Conservation (phyloP, 1,139 yeast genomes). For the Barnettozyma hawaiiensis region DNA sequence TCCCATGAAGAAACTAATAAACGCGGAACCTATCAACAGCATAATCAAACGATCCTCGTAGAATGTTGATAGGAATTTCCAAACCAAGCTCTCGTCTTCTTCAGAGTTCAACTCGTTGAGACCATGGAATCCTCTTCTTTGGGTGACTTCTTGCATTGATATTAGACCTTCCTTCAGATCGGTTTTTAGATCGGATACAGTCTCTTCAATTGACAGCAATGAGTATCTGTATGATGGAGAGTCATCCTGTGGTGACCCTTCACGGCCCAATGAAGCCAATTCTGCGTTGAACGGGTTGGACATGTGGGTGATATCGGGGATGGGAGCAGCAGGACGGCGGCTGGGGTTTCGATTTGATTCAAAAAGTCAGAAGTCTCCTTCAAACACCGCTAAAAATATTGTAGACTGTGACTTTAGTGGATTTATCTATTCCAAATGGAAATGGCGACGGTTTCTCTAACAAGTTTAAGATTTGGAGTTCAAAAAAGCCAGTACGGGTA, state of each 20-base stretch:
- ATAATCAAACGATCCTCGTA: constrained; percentile 86
- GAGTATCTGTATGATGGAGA: constrained; percentile 41
- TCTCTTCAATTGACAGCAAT: constrained; percentile 53
- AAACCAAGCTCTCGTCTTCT: constrained; percentile 66
- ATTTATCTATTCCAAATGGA: neutral
- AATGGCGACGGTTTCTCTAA: neutral
- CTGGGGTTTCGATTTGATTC: no score
- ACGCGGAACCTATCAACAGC: constrained; percentile 82
- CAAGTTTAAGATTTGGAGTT: neutral
- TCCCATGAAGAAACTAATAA: constrained; percentile 80
- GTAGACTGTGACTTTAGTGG: neutral
- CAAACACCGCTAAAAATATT: neutral
- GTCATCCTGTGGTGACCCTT: constrained; percentile 26
- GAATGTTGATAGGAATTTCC: constrained; percentile 72
- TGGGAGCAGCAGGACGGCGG: no score
- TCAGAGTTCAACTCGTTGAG: constrained; percentile 64
- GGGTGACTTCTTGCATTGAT: constrained; percentile 61
- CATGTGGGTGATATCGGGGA: neutral
- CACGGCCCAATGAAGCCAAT: constrained; percentile 15
- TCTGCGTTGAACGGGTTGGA: constrained; percentile 26
- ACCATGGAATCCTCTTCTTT: constrained; percentile 73
- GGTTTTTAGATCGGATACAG: constrained; percentile 57
- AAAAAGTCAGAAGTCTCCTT: neutral
- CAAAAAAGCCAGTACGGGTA: neutral
- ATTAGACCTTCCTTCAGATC: constrained; percentile 53